phyloP scores from a whole-genome alignment of 2,329 filamentous ascomycete genomes.

The Fusarium sp. region DNA sequence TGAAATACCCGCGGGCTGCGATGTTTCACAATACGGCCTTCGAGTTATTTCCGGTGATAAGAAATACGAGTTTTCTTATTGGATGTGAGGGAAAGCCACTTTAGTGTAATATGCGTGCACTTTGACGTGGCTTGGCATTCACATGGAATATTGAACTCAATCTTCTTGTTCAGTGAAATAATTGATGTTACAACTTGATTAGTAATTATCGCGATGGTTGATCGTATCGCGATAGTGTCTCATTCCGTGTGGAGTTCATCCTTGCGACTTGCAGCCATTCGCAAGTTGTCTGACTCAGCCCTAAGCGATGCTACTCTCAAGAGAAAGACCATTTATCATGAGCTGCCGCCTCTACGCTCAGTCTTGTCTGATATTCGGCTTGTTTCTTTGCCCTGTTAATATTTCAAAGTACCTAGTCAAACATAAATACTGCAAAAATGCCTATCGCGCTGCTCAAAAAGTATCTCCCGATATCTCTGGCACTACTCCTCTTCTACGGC shows the following conservation, averaged over 20 bases:
- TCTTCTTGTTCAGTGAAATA: not conserved
- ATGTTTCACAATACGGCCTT: not conserved
- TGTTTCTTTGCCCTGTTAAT: fast-evolving
- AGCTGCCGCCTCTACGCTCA: fast-evolving
- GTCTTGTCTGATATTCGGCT: fast-evolving
- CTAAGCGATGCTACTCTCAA: not conserved
- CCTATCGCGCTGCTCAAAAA: not conserved
- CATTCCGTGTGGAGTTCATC: not conserved
- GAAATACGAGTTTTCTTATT: not conserved
- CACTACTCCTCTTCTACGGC: slow-evolving; percentile 25
- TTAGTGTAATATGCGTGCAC: not conserved
- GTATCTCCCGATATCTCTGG: slow-evolving; percentile 10
- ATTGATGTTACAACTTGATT: not conserved
- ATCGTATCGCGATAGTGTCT: not conserved
- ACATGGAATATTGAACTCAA: not conserved
- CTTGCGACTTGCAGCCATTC: not conserved
- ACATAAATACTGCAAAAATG: not conserved
- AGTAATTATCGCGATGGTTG: not conserved
- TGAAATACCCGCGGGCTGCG: not conserved
- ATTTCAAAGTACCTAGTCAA: fast-evolving
- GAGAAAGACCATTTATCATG: not conserved
- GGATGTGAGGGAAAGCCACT: not conserved
- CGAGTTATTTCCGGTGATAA: not conserved
- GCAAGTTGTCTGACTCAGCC: slow-evolving; percentile 9
- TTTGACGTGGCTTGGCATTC: not conserved